Percentiles rank a stretch among this genome's conserved stretches.
Conservation (phyloP, 2,329 filamentous ascomycete species). For the Aspergillus caelatus region DNA sequence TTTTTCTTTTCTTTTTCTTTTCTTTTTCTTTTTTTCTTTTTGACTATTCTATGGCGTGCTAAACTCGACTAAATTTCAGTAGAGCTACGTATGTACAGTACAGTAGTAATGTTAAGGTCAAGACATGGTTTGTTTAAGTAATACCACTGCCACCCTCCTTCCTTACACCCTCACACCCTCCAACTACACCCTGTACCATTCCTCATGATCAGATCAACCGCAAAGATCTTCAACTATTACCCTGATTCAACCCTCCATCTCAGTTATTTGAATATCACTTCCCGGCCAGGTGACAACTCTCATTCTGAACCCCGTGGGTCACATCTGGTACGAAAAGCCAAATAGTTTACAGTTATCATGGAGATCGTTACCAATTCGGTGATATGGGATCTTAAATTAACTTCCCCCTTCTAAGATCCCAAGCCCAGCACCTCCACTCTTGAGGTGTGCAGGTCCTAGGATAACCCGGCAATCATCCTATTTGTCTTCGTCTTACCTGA, state of each 20-base stretch:
- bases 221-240: neutral
- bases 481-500: conserved; percentile 8
- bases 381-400: conserved; percentile 13
- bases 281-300: conserved; percentile 6
- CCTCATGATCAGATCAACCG: conserved; percentile 9
- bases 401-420: conserved; percentile 13
- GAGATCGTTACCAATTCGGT: conserved; percentile 13
- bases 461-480: neutral
- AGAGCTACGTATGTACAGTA: neutral
- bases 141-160: neutral
- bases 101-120: neutral
- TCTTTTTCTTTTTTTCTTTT: neutral
- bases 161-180: neutral
- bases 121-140: neutral
- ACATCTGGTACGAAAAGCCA: neutral
- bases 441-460: neutral
- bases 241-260: conserved; percentile 1
- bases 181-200: conserved; percentile 3
- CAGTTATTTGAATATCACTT: neutral
- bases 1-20: neutral
- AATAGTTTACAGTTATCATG: conserved; percentile 14
- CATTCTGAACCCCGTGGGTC: neutral
- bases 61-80: neutral
- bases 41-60: neutral
- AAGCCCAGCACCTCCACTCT: conserved; percentile 11